A percentile compares a stretch with the other conserved stretches of the same genome.
These are phyloP conservation scores for Trichosporon faecale DNA, from an alignment of 1,284 basidiomycete species.

Conservation along the genomic window DNA sequence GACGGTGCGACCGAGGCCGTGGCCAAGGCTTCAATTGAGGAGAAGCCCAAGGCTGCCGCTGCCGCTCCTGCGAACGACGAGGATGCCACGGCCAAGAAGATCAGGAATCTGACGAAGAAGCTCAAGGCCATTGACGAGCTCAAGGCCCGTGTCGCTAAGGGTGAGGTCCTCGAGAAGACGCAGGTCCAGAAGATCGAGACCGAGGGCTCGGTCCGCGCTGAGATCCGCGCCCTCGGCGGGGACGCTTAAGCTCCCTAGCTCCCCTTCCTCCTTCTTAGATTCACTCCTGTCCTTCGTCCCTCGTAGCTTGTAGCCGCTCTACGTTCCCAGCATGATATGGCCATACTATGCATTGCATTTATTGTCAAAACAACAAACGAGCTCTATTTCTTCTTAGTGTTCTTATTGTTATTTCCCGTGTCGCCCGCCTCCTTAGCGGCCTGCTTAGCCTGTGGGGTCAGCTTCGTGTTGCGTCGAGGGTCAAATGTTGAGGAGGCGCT, in stretches of 20 bases:
- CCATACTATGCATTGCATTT: constrained; percentile 29
- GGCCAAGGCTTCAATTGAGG: constrained; percentile 37
- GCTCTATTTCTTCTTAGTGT: constrained; percentile 22
- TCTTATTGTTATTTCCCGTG: constrained; percentile 13
- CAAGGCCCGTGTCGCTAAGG: constrained; percentile 80
- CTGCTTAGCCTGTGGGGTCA: constrained; percentile 22
- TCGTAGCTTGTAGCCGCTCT: constrained; percentile 7
- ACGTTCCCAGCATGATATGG: constrained; percentile 3
- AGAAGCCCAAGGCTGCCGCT: constrained; percentile 52
- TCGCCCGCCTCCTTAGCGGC: constrained; percentile 21
- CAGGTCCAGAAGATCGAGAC: constrained; percentile 93
- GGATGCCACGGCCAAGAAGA: constrained; percentile 83
- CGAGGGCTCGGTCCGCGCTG: constrained; percentile 75
- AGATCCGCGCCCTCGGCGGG: constrained; percentile 61
- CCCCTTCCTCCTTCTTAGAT: too few relatives aligned
- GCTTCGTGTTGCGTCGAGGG: background rate
- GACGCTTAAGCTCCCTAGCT: constrained; percentile 17
- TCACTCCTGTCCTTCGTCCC: background rate
- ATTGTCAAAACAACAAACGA: constrained; percentile 15
- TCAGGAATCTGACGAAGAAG: constrained; percentile 88
- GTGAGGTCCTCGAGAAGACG: constrained; percentile 85
- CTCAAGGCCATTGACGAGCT: constrained; percentile 93
- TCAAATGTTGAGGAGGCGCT: too few relatives aligned
- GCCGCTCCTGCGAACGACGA: constrained; percentile 60
- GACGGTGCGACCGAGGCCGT: constrained; percentile 33